Evolutionary conservation across 148 eudicot species (phyloP), one percentile per base, ranked within the genome.

Genomic region (Cornus kousa): DNA sequence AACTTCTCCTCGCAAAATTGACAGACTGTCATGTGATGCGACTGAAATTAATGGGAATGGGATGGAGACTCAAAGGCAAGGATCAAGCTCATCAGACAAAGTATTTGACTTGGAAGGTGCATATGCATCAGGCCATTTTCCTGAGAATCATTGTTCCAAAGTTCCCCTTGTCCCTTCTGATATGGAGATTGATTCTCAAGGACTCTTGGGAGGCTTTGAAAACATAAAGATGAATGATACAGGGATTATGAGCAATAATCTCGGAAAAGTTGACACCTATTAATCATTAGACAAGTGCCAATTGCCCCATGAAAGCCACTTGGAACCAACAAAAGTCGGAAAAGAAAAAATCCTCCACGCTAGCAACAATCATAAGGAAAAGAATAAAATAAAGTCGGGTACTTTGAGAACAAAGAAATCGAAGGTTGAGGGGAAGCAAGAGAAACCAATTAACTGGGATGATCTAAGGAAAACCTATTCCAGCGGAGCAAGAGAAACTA

Each of bases 391-490:
- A 24, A 71, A 55, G 13, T 53, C 11, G 23, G 37, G 70, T 37
- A 55, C 22, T 16, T 60, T 39, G 28, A 39, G 50, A 53, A 55
- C 11, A 80, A 67, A 64, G 64, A 64, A 71, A 75, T 73, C 11
- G 5, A 78, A 66, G 22, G 17, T 20, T n/a, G 70, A 80, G 62
- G 32, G 71, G 77, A 73, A 83, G 60, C 68, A 23, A 60, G 74
- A 33, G 70, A 40, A 43, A 32, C 31, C 23, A 23, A 73, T 77
- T 40, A 72, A 87, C n/a, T 87, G 89, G 89, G 89, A 87, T 68
- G 57, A 62, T 23, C 73, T 87, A 76, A 80, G 85, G 67, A 79
- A 71, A 74, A 76, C 76, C 13, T 78, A 74, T 66, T 80, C 66
- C 46, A 43, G 28, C 28, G 28, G 24, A n/a, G 24, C 35, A 35